Base-by-base conservation (phyloP, 2,329 filamentous ascomycete species). In the Diaporthe citri region DNA sequence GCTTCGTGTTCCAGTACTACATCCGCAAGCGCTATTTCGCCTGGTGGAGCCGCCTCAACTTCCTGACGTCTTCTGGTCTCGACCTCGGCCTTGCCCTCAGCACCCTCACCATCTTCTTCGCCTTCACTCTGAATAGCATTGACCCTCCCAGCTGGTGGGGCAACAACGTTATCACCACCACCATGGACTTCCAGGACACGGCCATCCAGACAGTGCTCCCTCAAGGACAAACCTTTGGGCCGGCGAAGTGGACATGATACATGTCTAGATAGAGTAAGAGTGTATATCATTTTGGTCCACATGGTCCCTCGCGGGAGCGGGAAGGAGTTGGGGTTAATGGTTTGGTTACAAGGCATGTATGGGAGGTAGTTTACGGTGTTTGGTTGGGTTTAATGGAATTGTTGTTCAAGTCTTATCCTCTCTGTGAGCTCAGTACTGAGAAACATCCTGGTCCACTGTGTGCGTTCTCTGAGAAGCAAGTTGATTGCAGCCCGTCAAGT, bases 1-100 rank as follows among this genome's bases (percentile, higher is more conserved):
- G 93, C 41, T 91, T 90, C 78, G 76, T 93, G 43, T 95, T 95
- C 86, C 93, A 95, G 82, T 91, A 90, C 81, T 88, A 86, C 79
- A 89, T 95, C 80, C 91, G 91, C 82, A 89, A 89, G 79, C 87
- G 88, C 20, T 88, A 90, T 81, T 91, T 90, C 76, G 88, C 85
- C 39, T 95, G 93, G 93, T 95, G 93, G 93, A 90, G 89, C 82
- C 88, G 92, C 36, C 90, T 94, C 80, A 95, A 94, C 84, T 95
- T 93, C 79, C 83, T 95, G 76, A 92, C 93, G 0, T 92, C 91
- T 17, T 93, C 92, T 0, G 93, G 90, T 0, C 85, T 95, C 64
- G 93, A 95, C 78, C 86, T 93, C 17, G 93, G 93, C 2, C 86
- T 95, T 1, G 92, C 91, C 2, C 84, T 95, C 36, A 88, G 87